Percentiles rank a stretch among this genome's conserved stretches.
Conservation (phyloP, 2,329 filamentous ascomycete genomes). For the Phialocephala sp. region DNA sequence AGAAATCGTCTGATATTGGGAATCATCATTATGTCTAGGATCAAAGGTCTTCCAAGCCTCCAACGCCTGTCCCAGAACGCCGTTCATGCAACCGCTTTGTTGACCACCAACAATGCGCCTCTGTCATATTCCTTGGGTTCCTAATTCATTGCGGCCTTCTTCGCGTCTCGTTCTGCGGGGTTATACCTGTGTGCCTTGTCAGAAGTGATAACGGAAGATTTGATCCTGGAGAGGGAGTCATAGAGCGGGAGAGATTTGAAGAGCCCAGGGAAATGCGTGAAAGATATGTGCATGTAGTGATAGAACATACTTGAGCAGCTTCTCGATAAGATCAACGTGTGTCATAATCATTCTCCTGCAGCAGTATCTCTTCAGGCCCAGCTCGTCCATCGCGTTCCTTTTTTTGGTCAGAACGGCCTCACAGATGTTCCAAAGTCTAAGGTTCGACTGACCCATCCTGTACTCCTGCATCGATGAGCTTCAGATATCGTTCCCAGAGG, state of each 20-base stretch:
- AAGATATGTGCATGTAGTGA: not conserved
- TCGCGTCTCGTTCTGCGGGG: slow-evolving; percentile 52
- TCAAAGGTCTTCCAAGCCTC: slow-evolving; percentile 23
- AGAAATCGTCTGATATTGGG: slow-evolving; percentile 28
- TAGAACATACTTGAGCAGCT: slow-evolving; percentile 79
- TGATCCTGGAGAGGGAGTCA: slow-evolving; percentile 6
- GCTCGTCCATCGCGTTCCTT: slow-evolving; percentile 94
- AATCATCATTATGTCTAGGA: slow-evolving; percentile 21
- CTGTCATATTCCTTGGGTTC: slow-evolving; percentile 15
- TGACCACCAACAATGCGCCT: slow-evolving; percentile 32
- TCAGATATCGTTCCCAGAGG: slow-evolving; percentile 95
- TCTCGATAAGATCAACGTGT: slow-evolving; percentile 98
- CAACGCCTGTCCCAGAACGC: slow-evolving; percentile 36
- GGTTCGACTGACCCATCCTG: slow-evolving; percentile 69
- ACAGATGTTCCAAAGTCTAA: not conserved
- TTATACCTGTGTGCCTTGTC: slow-evolving; percentile 50
- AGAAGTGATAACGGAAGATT: slow-evolving; percentile 14
- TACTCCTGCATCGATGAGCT: slow-evolving; percentile 79
- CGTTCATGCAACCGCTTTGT: slow-evolving; percentile 33
- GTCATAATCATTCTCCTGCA: slow-evolving; percentile 99
- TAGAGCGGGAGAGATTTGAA: not conserved
- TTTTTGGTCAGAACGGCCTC: slow-evolving; percentile 12
- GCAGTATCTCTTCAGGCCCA: slow-evolving; percentile 95
- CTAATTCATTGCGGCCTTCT: slow-evolving; percentile 45
- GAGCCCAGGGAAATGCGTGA: too few relatives aligned